Percentiles rank a stretch among this genome's conserved stretches.
These are phyloP conservation scores for Acorus calamus DNA, from an alignment of 106 monocot genomes.

Conservation along the genomic window DNA sequence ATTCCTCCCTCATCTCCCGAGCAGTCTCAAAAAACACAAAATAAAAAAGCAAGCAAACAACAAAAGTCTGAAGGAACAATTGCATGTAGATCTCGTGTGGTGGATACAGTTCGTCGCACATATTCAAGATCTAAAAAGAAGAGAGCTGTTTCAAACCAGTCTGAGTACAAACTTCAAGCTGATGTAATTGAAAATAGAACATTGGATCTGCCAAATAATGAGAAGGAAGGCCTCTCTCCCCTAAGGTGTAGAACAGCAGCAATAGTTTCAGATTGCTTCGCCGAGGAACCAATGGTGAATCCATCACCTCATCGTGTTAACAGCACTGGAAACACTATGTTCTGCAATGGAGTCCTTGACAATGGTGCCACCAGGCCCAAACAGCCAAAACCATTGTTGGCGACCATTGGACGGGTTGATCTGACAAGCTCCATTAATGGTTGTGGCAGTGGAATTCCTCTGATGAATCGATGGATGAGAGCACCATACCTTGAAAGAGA, in stretches of 20 bases:
- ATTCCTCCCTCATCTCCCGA: constrained; percentile 49
- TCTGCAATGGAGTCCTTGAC: too few species aligned
- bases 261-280: too few species aligned
- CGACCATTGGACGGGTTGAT: not conserved
- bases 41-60: not conserved
- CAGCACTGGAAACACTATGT: too few species aligned
- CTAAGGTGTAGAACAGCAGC: too few species aligned
- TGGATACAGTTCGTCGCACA: constrained; percentile 1
- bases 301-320: too few species aligned
- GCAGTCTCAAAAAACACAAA: constrained; percentile 2
- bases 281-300: too few species aligned
- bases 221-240: too few species aligned
- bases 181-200: constrained; percentile 1
- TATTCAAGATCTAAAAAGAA: not conserved
- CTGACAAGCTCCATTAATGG: not conserved
- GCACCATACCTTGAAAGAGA: constrained; percentile 38
- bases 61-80: not conserved
- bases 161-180: not conserved
- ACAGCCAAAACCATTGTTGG: not conserved
- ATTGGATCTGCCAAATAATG: not conserved
- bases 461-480: constrained; percentile 22
- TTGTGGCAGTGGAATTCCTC: constrained; percentile 19
- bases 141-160: not conserved
- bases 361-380: too few species aligned
- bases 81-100: not conserved